Evolutionary conservation across 345 rosid genomes (phyloP).

Genomic region (Theobroma cacao): DNA sequence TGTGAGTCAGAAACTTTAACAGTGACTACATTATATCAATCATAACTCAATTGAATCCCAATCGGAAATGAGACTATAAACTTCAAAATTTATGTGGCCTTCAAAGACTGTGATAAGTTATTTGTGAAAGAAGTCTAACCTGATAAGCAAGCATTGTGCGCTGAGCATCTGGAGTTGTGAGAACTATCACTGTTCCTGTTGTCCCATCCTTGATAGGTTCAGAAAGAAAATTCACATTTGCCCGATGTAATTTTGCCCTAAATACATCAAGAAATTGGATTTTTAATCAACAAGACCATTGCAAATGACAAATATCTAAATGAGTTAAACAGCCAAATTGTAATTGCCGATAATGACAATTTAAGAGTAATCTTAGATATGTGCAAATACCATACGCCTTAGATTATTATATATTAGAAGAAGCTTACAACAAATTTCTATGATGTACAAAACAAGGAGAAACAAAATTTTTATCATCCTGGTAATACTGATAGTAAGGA

Average conservation of each 20-base stretch:
- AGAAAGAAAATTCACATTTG: constrained; percentile 84
- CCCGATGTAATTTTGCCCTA: constrained; percentile 74
- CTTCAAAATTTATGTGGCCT: constrained; percentile 1
- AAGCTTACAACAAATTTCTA: background rate
- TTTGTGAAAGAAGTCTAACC: constrained; percentile 33
- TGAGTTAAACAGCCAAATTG: background rate
- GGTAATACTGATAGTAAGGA: background rate
- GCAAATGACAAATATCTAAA: background rate
- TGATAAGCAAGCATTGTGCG: constrained; percentile 97
- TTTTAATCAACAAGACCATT: constrained; percentile 8
- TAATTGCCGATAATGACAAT: background rate
- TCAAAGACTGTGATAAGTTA: background rate
- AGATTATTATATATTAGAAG: background rate
- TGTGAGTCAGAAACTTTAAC: background rate
- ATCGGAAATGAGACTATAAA: background rate
- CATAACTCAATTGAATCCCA: background rate
- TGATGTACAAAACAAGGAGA: background rate
- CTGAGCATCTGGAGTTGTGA: constrained; percentile 95
- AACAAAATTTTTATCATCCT: background rate
- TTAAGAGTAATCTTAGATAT: background rate
- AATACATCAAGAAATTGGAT: constrained; percentile 11
- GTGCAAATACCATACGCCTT: background rate
- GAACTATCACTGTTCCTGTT: constrained; percentile 95
- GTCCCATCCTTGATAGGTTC: constrained; percentile 85
- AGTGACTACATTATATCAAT: background rate